These are phyloP conservation scores for Loxodes magnus DNA, from an alignment of 73 alveolate species.

Conservation along the genomic window DNA sequence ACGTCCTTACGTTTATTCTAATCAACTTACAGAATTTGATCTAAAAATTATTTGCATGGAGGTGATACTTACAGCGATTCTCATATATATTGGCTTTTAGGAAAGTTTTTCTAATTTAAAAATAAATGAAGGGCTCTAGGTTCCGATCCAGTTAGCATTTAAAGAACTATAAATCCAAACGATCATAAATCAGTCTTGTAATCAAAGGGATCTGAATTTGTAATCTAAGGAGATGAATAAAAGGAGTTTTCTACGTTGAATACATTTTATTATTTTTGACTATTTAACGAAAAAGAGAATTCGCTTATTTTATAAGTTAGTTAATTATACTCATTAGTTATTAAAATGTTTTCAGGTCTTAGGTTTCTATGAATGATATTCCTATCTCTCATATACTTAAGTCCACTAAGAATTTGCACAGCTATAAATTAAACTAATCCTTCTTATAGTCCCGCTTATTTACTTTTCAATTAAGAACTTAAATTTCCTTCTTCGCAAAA, in stretches of 20 bases:
- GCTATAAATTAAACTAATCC: no score
- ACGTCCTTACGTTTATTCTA: no score
- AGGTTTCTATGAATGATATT: conserved; percentile 77
- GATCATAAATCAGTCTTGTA: conserved; percentile 35
- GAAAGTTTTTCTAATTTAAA: no score
- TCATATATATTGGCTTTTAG: no score
- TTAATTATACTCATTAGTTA: conserved; percentile 33
- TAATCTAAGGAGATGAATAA: conserved; percentile 91
- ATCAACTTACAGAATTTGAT: no score
- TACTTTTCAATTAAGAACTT: no score
- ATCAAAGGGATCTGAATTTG: conserved; percentile 45
- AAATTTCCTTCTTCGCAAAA: no score
- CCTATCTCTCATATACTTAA: no score
- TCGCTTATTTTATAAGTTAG: conserved; percentile 53
- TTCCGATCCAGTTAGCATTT: conserved; percentile 59
- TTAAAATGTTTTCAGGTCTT: conserved; percentile 75
- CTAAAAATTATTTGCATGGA: no score
- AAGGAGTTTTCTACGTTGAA: conserved; percentile 91
- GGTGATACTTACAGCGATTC: no score
- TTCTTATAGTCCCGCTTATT: no score
- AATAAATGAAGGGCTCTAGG: conserved; percentile 73
- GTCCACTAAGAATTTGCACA: no score
- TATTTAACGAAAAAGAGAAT: conserved; percentile 56
- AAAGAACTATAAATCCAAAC: conserved; percentile 28
- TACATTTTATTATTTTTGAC: conserved; percentile 49